Evolutionary conservation across 371 early-diverging fungal genomes (phyloP).

Genomic region (Mucor velutinosus): DNA sequence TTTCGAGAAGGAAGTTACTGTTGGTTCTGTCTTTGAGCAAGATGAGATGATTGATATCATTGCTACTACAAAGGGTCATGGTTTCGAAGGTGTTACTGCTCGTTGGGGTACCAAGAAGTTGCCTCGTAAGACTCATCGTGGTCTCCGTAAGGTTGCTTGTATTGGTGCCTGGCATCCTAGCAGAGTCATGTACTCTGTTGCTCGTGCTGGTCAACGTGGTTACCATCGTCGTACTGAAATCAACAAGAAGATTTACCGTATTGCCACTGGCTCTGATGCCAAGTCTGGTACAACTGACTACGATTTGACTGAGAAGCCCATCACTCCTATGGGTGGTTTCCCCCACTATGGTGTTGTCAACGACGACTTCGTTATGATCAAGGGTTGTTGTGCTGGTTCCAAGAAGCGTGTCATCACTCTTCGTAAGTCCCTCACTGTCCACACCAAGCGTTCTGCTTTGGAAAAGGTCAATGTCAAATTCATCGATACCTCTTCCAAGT

Average conservation of each 20-base stretch:
- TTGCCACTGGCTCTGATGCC: conserved; percentile 91
- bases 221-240: conserved; percentile 99
- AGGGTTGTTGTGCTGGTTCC: conserved; percentile 98
- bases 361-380: conserved; percentile 99
- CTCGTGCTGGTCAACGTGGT: conserved; percentile 99
- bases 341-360: conserved; percentile 99
- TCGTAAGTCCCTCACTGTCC: conserved; percentile 96
- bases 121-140: conserved; percentile 99
- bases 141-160: conserved; percentile 99
- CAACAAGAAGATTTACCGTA: conserved; percentile 99
- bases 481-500: conserved; percentile 99
- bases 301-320: conserved; percentile 97
- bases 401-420: conserved; percentile 98
- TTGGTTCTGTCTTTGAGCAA: conserved; percentile 92
- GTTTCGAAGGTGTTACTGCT: conserved; percentile 98
- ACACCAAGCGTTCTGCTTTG: conserved; percentile 93
- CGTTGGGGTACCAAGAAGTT: conserved; percentile 99
- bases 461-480: conserved; percentile 98
- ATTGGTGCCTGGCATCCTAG: conserved; percentile 99
- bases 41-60: conserved; percentile 99
- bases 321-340: conserved; percentile 99
- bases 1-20: conserved; percentile 97
- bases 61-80: conserved; percentile 99
- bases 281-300: conserved; percentile 94
- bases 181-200: conserved; percentile 99